These are phyloP conservation scores for Arbutus unedo DNA, from an alignment of 148 eudicot genomes.

Conservation along the genomic window DNA sequence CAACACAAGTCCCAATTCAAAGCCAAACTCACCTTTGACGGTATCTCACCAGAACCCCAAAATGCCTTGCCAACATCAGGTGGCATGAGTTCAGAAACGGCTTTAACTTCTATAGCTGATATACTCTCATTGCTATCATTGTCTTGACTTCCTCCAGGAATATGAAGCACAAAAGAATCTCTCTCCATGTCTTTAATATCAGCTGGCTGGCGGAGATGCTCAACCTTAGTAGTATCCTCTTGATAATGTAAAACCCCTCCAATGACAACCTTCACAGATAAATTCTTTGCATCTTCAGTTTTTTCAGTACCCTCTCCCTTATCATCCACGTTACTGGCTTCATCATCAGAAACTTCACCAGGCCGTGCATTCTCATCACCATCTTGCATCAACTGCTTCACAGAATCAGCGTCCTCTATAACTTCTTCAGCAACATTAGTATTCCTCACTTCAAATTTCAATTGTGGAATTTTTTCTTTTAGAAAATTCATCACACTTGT, in stretches of 20 bases:
- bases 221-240: constrained; percentile 74
- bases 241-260: constrained; percentile 82
- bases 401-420: constrained; percentile 54
- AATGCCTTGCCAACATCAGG: constrained; percentile 90
- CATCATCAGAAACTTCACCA: constrained; percentile 55
- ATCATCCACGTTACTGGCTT: constrained; percentile 43
- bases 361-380: constrained; percentile 35
- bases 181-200: constrained; percentile 61
- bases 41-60: constrained; percentile 55
- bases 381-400: constrained; percentile 54
- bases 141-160: constrained; percentile 50
- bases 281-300: constrained; percentile 53
- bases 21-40: constrained; percentile 63
- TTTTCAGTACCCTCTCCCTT: constrained; percentile 46
- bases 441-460: constrained; percentile 73
- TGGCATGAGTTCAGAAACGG: constrained; percentile 87
- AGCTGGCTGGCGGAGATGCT: constrained; percentile 68
- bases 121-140: constrained; percentile 42
- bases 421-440: constrained; percentile 53
- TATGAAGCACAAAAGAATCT: constrained; percentile 78
- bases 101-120: constrained; percentile 62
- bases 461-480: constrained; percentile 91
- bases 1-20: neutral
- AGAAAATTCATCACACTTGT: constrained; percentile 85
- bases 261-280: constrained; percentile 76